These are phyloP conservation scores for Stellera chamaejasme DNA, from an alignment of 345 rosid genomes.

Conservation along the genomic window DNA sequence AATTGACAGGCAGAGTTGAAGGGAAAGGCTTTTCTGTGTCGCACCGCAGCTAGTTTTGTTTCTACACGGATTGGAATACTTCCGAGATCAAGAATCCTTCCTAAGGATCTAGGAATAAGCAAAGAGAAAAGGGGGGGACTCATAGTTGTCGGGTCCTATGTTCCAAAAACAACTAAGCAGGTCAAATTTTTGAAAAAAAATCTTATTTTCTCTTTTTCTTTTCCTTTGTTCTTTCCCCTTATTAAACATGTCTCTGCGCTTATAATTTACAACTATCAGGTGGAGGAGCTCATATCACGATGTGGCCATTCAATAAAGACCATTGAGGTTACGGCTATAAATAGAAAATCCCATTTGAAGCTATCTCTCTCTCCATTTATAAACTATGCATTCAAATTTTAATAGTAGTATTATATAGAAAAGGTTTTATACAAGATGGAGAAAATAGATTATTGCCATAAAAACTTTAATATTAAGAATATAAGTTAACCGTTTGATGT, in stretches of 20 bases:
- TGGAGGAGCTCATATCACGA: slow-evolving; percentile 71
- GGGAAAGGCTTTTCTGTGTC: slow-evolving; percentile 86
- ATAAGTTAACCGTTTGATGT: too few relatives aligned
- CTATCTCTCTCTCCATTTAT: too few relatives aligned
- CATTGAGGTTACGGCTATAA: slow-evolving; percentile 54
- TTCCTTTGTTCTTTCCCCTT: neutral
- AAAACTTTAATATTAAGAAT: too few relatives aligned
- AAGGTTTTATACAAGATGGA: too few relatives aligned
- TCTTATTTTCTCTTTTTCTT: slow-evolving; percentile 13
- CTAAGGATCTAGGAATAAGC: slow-evolving; percentile 62
- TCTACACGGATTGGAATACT: slow-evolving; percentile 83
- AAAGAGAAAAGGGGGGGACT: slow-evolving; percentile 66
- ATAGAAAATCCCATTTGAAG: neutral
- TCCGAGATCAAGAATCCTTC: slow-evolving; percentile 69
- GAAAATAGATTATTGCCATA: too few relatives aligned
- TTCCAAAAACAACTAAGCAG: slow-evolving; percentile 96
- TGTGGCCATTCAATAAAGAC: slow-evolving; percentile 49
- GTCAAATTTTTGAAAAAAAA: slow-evolving; percentile 22
- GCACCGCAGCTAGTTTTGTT: slow-evolving; percentile 95
- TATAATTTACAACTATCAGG: slow-evolving; percentile 30
- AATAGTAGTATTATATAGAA: too few relatives aligned
- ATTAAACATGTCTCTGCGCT: slow-evolving; percentile 1
- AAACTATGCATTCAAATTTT: too few relatives aligned
- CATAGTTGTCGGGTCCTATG: slow-evolving; percentile 92
- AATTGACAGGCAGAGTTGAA: slow-evolving; percentile 78